Evolutionary conservation across 768 basidiomycete genomes (phyloP).

Genomic region (Mycena sanguinolenta): DNA sequence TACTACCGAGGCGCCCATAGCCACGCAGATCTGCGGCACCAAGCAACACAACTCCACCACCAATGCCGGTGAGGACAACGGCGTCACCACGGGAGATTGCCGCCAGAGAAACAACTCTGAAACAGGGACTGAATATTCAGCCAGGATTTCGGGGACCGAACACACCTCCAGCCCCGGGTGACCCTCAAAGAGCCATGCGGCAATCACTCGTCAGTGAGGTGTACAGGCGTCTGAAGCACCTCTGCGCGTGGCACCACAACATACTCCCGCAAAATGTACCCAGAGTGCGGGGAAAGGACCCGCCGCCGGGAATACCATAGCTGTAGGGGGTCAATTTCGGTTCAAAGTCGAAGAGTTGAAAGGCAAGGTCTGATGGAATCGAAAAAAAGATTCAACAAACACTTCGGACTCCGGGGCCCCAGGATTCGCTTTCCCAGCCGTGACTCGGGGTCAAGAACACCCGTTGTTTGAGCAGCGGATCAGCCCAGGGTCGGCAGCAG

Average conservation of each 20-base stretch:
- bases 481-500: constrained; percentile 64
- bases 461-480: constrained; percentile 70
- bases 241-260: constrained; percentile 79
- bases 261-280: constrained; percentile 86
- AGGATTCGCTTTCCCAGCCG: constrained; percentile 79
- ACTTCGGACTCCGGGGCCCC: constrained; percentile 75
- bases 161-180: constrained; percentile 89
- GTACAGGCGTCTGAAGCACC: constrained; percentile 73
- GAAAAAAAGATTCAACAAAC: constrained; percentile 5
- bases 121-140: not conserved
- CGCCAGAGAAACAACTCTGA: not conserved
- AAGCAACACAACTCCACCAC: constrained; percentile 86
- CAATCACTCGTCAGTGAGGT: constrained; percentile 74
- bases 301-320: constrained; percentile 79
- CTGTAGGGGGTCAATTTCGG: constrained; percentile 44
- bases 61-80: constrained; percentile 85
- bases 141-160: not conserved
- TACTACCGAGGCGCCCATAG: constrained; percentile 84
- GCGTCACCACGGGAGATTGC: not conserved
- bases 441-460: constrained; percentile 84
- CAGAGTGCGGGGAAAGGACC: constrained; percentile 59
- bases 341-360: not conserved
- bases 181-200: constrained; percentile 87
- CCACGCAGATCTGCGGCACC: constrained; percentile 83
- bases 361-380: not conserved